Percentiles rank a stretch among this genome's conserved stretches.
Conservation (phyloP, 345 rosid genomes). For the Citrus maxima region DNA sequence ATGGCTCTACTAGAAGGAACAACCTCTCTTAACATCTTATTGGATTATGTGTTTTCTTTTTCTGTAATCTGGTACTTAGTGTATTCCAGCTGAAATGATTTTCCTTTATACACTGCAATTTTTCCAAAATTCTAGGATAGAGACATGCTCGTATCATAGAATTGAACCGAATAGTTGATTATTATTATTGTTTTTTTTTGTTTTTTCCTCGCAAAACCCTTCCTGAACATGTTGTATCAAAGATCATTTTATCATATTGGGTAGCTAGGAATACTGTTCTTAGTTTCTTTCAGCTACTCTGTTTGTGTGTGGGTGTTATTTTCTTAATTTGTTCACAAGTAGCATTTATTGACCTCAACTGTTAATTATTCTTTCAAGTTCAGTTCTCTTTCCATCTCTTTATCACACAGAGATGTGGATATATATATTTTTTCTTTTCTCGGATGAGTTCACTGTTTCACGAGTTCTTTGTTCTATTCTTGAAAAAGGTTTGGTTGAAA, state of each 20-base stretch:
- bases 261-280: not conserved
- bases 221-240: not conserved
- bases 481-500: constrained; percentile 77
- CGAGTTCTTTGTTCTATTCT: not conserved
- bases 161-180: not conserved
- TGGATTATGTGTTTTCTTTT: not conserved
- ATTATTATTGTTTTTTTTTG: too few relatives aligned
- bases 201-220: not conserved
- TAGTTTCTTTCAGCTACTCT: not conserved
- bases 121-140: not conserved
- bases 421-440: not conserved
- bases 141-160: not conserved
- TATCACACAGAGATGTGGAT: not conserved
- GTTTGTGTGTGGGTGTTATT: too few relatives aligned
- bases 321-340: not conserved
- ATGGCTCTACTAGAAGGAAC: too few relatives aligned
- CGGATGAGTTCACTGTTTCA: not conserved
- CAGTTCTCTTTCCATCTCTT: not conserved
- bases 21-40: too few relatives aligned
- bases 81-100: not conserved
- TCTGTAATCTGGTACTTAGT: not conserved
- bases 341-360: not conserved
- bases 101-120: not conserved
- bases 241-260: not conserved
- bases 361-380: not conserved